phyloP scores from a whole-genome alignment of 23 red algal species.

The Gracilariopsis chorda region DNA sequence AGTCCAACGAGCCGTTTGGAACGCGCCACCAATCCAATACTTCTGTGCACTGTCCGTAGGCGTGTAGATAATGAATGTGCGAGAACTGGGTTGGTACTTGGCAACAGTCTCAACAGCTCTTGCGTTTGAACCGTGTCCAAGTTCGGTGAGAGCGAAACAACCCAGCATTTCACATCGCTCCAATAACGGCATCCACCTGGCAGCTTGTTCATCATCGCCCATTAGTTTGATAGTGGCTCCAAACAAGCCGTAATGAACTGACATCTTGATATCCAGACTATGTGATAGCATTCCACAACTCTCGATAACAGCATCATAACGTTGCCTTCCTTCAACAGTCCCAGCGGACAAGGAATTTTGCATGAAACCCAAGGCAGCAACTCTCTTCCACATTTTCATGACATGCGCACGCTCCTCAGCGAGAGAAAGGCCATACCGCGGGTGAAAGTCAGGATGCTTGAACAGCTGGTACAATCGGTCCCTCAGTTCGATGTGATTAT shows the following conservation, averaged over 20 bases:
- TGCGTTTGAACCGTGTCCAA: conserved; percentile 95
- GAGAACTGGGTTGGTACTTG: conserved; percentile 57
- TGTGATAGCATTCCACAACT: conserved; percentile 71
- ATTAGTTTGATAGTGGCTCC: conserved; percentile 77
- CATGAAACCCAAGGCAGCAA: neutral
- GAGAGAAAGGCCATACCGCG: neutral
- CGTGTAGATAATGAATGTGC: conserved; percentile 76
- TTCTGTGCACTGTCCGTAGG: conserved; percentile 89
- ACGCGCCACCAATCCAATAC: conserved; percentile 99
- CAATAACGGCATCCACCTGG: conserved; percentile 74
- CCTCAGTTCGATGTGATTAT: conserved; percentile 21
- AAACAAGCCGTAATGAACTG: conserved; percentile 87
- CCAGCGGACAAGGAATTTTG: conserved; percentile 8
- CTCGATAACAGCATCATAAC: conserved; percentile 78
- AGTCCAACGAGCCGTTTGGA: conserved; percentile 60
- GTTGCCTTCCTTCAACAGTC: conserved; percentile 32
- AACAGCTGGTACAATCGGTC: conserved; percentile 44
- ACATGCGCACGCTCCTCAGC: conserved; percentile 40
- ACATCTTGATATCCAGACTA: conserved; percentile 83
- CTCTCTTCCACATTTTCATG: conserved; percentile 43
- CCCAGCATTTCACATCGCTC: conserved; percentile 73
- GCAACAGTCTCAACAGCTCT: conserved; percentile 86
- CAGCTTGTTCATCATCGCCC: conserved; percentile 62
- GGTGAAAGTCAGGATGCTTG: conserved; percentile 46
- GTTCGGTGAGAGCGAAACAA: conserved; percentile 95